Base-by-base conservation (phyloP, 2,329 filamentous ascomycete species). In the Scytalidium lignicola region DNA sequence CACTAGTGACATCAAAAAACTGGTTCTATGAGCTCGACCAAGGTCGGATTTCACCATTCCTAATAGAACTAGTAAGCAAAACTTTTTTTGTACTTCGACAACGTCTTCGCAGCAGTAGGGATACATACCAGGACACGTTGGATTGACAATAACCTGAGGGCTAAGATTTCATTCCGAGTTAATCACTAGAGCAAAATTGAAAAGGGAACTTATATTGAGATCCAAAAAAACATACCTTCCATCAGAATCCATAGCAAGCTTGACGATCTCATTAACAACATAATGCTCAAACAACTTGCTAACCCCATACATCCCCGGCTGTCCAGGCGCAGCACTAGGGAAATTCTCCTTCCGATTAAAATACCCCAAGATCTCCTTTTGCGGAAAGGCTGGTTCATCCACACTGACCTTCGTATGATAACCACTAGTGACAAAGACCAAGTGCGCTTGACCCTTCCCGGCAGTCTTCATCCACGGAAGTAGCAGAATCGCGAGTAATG, bases 401-500 rank as follows among this genome's bases (percentile, higher is more conserved):
- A 48, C 32, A n/a, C n/a, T 37, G 8, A 37, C n/a, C 15, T 13
- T 37, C n/a, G 32, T 37, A 12, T 22, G 28, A 13, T 40, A 40
- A 12, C 59, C 57, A 49, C 57, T 60, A 7, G 51, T 55, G 21
- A 62, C 59, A 44, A 62, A 51, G 3, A 43, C 52, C 28, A 62
- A 42, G 53, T 62, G 57, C 9, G 53, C 52, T 23, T 51, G 56
- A 8, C 60, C 55, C 19, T 51, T 53, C 17, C 68, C 65, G 41
- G 66, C 67, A 6, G 56, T 61, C 43, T 67, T 65, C 13, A 78
- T 60, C 51, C 73, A 72, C 0, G 74, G 74, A 4, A 78, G 62
- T 10, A 85, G 66, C 2, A 81, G 60, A 2, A 82, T 53, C 0
- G 69, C 76, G 6, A 85, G 64, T 1, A 82, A 66, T 6, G 72